phyloP scores from a whole-genome alignment of 768 basidiomycete genomes.

The Naganishia randhawae region DNA sequence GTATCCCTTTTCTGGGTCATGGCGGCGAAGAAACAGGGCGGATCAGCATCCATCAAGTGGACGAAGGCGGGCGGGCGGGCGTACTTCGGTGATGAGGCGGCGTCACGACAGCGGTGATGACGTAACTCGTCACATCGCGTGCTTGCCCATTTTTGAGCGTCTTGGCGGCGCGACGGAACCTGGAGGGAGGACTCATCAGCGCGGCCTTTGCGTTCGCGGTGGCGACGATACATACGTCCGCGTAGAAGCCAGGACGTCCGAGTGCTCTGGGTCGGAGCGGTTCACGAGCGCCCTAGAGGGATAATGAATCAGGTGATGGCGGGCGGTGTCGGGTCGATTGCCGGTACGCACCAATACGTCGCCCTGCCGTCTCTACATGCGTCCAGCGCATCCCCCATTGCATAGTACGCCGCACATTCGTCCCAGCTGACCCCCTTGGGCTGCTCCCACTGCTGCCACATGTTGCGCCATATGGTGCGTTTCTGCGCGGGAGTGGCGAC shows the following conservation, averaged over 20 bases:
- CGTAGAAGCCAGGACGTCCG: slow-evolving; percentile 16
- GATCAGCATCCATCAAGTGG: background rate
- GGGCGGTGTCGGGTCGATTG: too few relatives aligned
- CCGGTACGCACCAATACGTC: slow-evolving; percentile 12
- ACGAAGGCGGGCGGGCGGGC: background rate
- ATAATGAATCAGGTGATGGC: background rate
- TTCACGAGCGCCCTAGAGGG: slow-evolving; percentile 4
- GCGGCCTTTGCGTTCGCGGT: background rate
- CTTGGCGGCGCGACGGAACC: slow-evolving; percentile 16
- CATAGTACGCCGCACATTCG: background rate
- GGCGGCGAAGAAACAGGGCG: background rate
- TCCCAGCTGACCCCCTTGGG: background rate
- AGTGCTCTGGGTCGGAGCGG: background rate
- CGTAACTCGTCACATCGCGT: slow-evolving; percentile 1
- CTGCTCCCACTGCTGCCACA: slow-evolving; percentile 9
- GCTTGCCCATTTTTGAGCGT: background rate
- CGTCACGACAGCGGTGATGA: slow-evolving; percentile 16
- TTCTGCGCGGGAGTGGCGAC: slow-evolving; percentile 5
- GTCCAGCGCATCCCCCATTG: background rate
- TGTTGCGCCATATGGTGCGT: background rate
- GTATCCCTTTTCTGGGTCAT: slow-evolving; percentile 14
- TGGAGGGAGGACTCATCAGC: background rate
- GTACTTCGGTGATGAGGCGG: slow-evolving; percentile 19
- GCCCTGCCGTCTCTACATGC: background rate
- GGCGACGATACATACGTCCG: background rate